phyloP scores from a whole-genome alignment of 352 stramenopile species.

The Phytophthora sojae region DNA sequence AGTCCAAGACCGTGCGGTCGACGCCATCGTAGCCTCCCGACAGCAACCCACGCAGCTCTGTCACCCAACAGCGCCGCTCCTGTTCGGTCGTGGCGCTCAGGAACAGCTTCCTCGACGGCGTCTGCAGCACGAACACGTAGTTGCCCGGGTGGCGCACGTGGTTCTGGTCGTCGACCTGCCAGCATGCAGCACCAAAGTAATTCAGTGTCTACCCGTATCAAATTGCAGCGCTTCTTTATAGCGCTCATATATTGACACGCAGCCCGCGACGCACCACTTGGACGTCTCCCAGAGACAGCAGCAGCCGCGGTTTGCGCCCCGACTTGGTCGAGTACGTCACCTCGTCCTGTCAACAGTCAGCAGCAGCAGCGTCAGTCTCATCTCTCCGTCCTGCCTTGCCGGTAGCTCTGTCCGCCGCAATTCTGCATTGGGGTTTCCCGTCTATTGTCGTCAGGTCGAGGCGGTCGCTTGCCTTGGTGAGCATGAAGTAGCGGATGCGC shows the following conservation, averaged over 20 bases:
- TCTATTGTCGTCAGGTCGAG: background rate
- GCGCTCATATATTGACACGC: too few species aligned
- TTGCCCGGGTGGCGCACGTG: slow-evolving; percentile 75
- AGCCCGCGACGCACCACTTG: slow-evolving; percentile 62
- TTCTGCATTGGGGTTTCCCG: background rate
- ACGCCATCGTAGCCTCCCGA: slow-evolving; percentile 25
- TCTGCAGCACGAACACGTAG: slow-evolving; percentile 81
- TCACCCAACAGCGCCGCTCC: slow-evolving; percentile 72
- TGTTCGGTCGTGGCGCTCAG: slow-evolving; percentile 82
- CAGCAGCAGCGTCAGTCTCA: slow-evolving; percentile 9
- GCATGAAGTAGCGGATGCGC: slow-evolving; percentile 89
- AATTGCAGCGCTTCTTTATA: background rate
- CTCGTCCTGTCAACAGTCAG: slow-evolving; percentile 53
- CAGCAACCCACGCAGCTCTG: slow-evolving; percentile 58
- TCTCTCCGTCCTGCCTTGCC: background rate
- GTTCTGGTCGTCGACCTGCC: slow-evolving; percentile 85
- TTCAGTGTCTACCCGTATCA: background rate
- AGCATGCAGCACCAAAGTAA: background rate
- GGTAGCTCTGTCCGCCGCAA: background rate
- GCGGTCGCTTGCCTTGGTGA: slow-evolving; percentile 59
- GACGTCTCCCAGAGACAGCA: slow-evolving; percentile 53
- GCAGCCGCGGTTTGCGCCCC: slow-evolving; percentile 72
- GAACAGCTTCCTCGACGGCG: slow-evolving; percentile 55
- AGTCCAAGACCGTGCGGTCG: slow-evolving; percentile 27
- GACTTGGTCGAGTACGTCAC: slow-evolving; percentile 86